Evolutionary conservation across 176 grass and related monocot genomes (phyloP), one percentile per base, ranked within the genome.

Genomic region (Hordeum vulgare): DNA sequence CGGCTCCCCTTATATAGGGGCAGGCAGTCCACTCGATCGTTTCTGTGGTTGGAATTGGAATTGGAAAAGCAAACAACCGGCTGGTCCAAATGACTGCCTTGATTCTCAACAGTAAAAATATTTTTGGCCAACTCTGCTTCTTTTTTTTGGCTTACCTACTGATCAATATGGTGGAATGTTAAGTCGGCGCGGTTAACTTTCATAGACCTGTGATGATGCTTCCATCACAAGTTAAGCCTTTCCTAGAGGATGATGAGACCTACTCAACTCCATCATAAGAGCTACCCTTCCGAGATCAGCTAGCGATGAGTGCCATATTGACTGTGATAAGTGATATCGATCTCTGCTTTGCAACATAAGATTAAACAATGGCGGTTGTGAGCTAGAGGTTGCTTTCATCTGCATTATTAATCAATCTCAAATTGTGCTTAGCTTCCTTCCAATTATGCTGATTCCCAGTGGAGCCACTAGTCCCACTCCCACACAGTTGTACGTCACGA

Each of bases 141-240:
- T 44, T 44, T 42, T 31, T 44, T 44, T 42, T 31, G 13, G 49
- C 21, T 81, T 59, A 68, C 18, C 31, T 20, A 25, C 47, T 6
- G 47, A 81, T 70, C 20, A n/a, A 21, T 21, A 6, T 3, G 53
- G 65, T 28, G 31, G 24, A 70, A 40, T 25, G 27, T 8, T 59
- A 58, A 53, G 3, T 63, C 6, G 35, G 51, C 39, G 36, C 23
- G 24, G 35, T 20, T 58, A 72, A 41, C 20, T 69, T 31, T 53
- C 20, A 5, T 2, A 17, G 27, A 45, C 26, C 10, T 77, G 80
- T 74, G 51, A 77, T 77, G 25, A 91, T 88, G 89, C 89, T 68
- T 92, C 67, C 51, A 84, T 41, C 71, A 90, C 83, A 89, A 92
- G 79, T 74, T 58, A 86, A 82, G 33, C 70, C 61, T 73, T 88